Conservation (phyloP, 176 grass and related monocot species). For the Areca catechu region DNA sequence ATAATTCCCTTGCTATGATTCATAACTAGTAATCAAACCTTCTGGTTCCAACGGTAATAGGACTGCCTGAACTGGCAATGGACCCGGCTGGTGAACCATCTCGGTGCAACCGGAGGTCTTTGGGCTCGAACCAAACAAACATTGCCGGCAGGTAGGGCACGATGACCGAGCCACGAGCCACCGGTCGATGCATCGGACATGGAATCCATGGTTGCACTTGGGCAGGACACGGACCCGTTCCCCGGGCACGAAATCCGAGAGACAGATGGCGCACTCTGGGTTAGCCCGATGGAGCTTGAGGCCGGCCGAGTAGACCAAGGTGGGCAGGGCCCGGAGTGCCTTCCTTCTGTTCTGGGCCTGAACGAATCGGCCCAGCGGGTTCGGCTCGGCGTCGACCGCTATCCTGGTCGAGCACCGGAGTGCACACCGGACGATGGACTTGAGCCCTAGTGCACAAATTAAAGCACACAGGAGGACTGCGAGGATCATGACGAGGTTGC, state of each 20-base stretch:
- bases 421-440: conserved; percentile 55
- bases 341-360: conserved; percentile 48
- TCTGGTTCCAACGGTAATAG: conserved; percentile 61
- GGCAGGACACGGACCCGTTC: conserved; percentile 69
- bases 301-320: conserved; percentile 39
- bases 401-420: conserved; percentile 44
- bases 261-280: conserved; percentile 63
- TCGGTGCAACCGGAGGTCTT: conserved; percentile 48
- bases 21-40: conserved; percentile 41
- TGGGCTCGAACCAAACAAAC: conserved; percentile 30
- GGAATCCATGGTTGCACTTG: conserved; percentile 82
- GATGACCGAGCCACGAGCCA: conserved; percentile 66
- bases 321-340: conserved; percentile 60
- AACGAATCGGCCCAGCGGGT: conserved; percentile 26
- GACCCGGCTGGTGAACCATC: not conserved
- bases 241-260: conserved; percentile 65
- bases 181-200: conserved; percentile 74
- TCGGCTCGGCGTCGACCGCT: conserved; percentile 21
- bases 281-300: conserved; percentile 40
- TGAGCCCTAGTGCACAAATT: conserved; percentile 69
- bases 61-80: conserved; percentile 3
- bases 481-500: conserved; percentile 73
- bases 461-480: conserved; percentile 67
- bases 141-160: conserved; percentile 68
- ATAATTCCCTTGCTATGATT: too few species aligned